Evolutionary conservation across 2,329 filamentous ascomycete species (phyloP).

Genomic region (Tolypocladium inflatum): DNA sequence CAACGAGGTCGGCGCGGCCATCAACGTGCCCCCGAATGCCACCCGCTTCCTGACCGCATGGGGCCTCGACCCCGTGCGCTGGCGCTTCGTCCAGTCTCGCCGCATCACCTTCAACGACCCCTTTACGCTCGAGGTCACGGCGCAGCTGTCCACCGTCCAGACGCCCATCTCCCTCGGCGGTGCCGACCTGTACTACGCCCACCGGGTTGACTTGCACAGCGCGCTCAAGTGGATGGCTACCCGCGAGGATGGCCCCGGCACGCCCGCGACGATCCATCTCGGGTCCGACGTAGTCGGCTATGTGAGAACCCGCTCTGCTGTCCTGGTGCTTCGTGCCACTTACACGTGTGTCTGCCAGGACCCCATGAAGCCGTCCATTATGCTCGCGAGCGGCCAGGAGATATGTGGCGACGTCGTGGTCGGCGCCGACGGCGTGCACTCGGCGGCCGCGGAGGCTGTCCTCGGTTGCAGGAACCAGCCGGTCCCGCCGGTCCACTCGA

Average conservation of each 20-base stretch:
- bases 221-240: conserved; percentile 24
- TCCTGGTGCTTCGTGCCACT: background rate
- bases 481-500: conserved; percentile 15
- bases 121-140: conserved; percentile 13
- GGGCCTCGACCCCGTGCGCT: conserved; percentile 21
- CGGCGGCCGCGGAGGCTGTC: conserved; percentile 16
- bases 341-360: conserved; percentile 8
- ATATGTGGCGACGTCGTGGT: conserved; percentile 28
- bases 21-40: conserved; percentile 28
- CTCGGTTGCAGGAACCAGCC: conserved; percentile 15
- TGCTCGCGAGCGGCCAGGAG: conserved; percentile 16
- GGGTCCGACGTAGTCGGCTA: conserved; percentile 14
- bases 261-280: conserved; percentile 15
- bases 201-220: conserved; percentile 30
- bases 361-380: conserved; percentile 14
- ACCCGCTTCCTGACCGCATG: conserved; percentile 22
- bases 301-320: conserved; percentile 10
- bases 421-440: conserved; percentile 35
- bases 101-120: conserved; percentile 13
- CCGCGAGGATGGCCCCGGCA: conserved; percentile 12
- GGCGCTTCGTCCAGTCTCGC: conserved; percentile 15
- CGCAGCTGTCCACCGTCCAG: conserved; percentile 2
- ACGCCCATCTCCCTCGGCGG: conserved; percentile 15
- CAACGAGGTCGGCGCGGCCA: conserved; percentile 28
- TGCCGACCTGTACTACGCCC: conserved; percentile 22